These are phyloP conservation scores for Cyclotella baltica DNA, from an alignment of 108 stramenopile genomes.

Conservation along the genomic window DNA sequence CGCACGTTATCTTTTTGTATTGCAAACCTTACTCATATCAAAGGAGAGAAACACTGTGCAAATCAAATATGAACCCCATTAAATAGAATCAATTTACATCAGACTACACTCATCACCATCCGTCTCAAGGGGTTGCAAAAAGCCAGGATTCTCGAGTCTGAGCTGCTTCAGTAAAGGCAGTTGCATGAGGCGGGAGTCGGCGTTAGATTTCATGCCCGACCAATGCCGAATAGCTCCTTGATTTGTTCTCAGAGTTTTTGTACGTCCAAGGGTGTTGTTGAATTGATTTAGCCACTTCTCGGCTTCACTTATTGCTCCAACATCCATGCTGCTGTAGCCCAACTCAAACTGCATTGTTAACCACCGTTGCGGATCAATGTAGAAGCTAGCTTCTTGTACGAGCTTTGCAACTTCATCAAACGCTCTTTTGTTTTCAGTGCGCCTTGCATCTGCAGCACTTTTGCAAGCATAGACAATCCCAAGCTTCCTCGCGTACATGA, in stretches of 20 bases:
- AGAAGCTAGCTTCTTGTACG: neutral
- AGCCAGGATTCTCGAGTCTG: neutral
- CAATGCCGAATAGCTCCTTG: neutral
- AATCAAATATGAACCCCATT: too few species aligned
- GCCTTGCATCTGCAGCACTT: neutral
- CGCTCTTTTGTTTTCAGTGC: neutral
- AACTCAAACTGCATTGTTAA: neutral
- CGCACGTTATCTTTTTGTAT: too few species aligned
- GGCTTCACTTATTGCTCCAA: neutral
- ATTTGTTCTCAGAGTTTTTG: neutral
- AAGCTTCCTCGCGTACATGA: neutral
- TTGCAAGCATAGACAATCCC: neutral
- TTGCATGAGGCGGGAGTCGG: neutral
- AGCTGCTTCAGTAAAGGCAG: neutral
- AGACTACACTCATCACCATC: neutral
- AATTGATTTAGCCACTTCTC: neutral
- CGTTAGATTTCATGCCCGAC: neutral
- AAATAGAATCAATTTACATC: too few species aligned
- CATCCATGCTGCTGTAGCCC: neutral
- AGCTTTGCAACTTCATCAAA: neutral
- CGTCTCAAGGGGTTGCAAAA: neutral
- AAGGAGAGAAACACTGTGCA: too few species aligned
- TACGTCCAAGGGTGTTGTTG: neutral
- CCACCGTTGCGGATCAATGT: neutral
- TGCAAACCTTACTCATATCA: too few species aligned